Percentiles rank a stretch among this genome's conserved stretches.
Evolutionary conservation across 257 asterid species (phyloP).

Genomic region (Marsdenia floribunda): DNA sequence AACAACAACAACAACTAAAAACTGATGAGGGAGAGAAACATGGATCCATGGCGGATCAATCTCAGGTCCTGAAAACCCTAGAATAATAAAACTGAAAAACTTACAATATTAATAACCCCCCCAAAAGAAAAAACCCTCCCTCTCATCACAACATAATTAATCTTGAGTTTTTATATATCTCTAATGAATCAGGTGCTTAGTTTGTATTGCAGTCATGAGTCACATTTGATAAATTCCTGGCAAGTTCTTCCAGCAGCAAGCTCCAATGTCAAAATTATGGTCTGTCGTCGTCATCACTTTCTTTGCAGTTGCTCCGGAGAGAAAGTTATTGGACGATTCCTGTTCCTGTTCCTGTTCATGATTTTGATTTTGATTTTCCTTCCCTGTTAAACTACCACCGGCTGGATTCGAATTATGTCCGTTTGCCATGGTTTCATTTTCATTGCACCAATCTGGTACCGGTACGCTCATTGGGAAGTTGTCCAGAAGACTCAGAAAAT

Average conservation of each 20-base stretch:
- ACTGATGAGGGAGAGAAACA: neutral
- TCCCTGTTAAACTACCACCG: neutral
- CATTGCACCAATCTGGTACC: constrained; percentile 49
- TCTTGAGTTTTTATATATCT: neutral
- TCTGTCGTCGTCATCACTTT: neutral
- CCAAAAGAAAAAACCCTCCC: no score
- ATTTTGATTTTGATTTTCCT: constrained; percentile 4
- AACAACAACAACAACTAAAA: neutral
- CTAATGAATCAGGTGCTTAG: no score
- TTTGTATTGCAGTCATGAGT: no score
- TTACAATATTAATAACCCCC: no score
- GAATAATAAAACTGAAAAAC: no score
- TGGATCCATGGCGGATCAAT: no score
- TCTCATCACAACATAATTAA: neutral
- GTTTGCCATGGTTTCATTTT: neutral
- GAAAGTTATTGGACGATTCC: neutral
- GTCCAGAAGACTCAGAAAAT: constrained; percentile 46
- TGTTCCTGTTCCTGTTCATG: neutral
- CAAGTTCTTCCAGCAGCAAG: constrained; percentile 18
- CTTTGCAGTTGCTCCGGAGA: neutral
- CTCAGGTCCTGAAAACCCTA: no score
- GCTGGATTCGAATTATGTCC: neutral
- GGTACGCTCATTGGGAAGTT: constrained; percentile 48
- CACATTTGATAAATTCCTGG: constrained; percentile 11
- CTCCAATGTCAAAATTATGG: neutral